Evolutionary conservation across 2,329 filamentous ascomycete genomes (phyloP).

Genomic region (Salinomyces thailandicus): DNA sequence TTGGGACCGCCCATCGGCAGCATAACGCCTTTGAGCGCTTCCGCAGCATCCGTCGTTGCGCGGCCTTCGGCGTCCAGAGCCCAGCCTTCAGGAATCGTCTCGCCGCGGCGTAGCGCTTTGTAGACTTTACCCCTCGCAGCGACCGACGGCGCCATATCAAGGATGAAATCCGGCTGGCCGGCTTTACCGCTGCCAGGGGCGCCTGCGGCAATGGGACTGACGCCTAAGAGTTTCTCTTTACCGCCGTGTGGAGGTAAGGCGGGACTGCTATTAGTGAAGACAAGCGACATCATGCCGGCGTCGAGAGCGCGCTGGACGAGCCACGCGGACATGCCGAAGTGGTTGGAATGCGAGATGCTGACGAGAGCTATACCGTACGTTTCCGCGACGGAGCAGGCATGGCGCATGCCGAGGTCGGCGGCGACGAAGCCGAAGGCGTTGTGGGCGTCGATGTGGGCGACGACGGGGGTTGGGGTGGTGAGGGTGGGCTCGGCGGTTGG

Average conservation of each 20-base stretch:
- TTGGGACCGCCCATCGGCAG: slow-evolving; percentile 78
- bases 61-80: slow-evolving; percentile 59
- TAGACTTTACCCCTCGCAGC: slow-evolving; percentile 64
- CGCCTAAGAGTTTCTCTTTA: slow-evolving; percentile 57
- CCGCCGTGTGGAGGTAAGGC: slow-evolving; percentile 64
- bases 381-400: slow-evolving; percentile 56
- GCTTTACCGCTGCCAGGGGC: slow-evolving; percentile 53
- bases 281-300: slow-evolving; percentile 46
- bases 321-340: slow-evolving; percentile 78
- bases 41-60: slow-evolving; percentile 47
- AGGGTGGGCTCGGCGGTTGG: slow-evolving; percentile 49
- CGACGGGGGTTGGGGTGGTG: slow-evolving; percentile 56
- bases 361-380: slow-evolving; percentile 64
- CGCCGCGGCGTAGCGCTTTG: slow-evolving; percentile 55
- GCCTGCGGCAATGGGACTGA: slow-evolving; percentile 65
- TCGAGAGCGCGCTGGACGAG: slow-evolving; percentile 68
- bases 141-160: slow-evolving; percentile 64
- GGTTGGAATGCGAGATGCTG: slow-evolving; percentile 64
- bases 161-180: slow-evolving; percentile 48
- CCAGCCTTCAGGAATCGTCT: slow-evolving; percentile 64
- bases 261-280: slow-evolving; percentile 53
- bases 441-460: slow-evolving; percentile 55
- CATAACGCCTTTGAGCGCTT: slow-evolving; percentile 68
- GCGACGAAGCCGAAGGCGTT: slow-evolving; percentile 70
- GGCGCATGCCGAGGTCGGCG: slow-evolving; percentile 54